Conservation (phyloP, 2,329 filamentous ascomycete genomes). For the Orbilia blumenaviensis region DNA sequence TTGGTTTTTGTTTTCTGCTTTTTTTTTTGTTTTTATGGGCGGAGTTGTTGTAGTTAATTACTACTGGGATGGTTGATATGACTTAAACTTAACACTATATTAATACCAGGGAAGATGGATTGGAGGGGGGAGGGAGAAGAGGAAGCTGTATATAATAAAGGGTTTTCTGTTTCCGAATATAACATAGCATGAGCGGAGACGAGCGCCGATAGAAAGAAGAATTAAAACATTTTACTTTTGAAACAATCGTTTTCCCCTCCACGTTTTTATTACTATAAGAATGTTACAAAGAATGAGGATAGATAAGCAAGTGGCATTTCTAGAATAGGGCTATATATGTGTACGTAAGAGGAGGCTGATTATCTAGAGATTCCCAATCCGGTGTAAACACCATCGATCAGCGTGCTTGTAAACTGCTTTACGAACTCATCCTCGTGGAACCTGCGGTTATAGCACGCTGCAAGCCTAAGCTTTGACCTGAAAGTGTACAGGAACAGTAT, state of each 20-base stretch:
- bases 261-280: no score
- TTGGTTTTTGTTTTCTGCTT: neutral
- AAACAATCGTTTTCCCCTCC: no score
- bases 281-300: no score
- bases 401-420: neutral
- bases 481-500: conserved; percentile 3
- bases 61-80: neutral
- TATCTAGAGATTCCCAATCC: neutral
- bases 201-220: neutral
- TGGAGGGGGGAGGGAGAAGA: neutral
- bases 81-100: neutral
- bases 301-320: no score
- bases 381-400: neutral
- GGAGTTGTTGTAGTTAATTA: conserved; percentile 5
- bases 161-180: neutral
- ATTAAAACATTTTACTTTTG: no score
- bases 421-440: conserved; percentile 5
- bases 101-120: neutral
- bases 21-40: neutral
- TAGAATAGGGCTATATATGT: no score
- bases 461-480: neutral
- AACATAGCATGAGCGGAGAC: neutral
- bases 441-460: neutral
- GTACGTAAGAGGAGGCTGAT: no score
- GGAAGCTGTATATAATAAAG: conserved; percentile 4